phyloP scores from a whole-genome alignment of 2,329 filamentous ascomycete genomes.

The Epichloe scottii region DNA sequence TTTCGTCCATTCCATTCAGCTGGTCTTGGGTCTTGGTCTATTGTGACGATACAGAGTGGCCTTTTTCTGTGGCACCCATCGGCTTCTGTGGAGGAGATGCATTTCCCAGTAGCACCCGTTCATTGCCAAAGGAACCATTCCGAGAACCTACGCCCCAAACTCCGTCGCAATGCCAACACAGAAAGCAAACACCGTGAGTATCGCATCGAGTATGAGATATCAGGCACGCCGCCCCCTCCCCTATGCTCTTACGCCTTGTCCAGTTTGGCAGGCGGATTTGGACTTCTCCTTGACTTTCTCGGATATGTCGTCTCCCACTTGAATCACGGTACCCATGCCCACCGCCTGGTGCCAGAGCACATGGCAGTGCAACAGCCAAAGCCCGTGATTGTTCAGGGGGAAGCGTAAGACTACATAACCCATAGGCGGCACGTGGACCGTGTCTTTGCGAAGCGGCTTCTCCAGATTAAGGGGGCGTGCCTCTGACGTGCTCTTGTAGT shows the following conservation, averaged over 20 bases:
- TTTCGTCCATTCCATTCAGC: too few relatives aligned
- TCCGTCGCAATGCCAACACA: neutral
- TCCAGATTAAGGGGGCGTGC: conserved; percentile 2
- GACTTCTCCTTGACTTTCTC: neutral
- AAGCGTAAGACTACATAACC: conserved; percentile 25
- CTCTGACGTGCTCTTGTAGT: neutral
- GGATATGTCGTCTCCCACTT: conserved; percentile 5
- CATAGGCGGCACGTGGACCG: conserved; percentile 17
- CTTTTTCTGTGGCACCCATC: too few relatives aligned
- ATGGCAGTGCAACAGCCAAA: conserved; percentile 28
- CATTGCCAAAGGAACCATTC: neutral
- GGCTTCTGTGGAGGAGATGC: too few relatives aligned
- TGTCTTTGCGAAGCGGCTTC: conserved; percentile 21
- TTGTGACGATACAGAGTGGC: too few relatives aligned
- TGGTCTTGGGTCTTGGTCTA: too few relatives aligned
- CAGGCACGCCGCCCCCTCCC: neutral
- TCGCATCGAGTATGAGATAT: neutral
- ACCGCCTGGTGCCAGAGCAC: conserved; percentile 24
- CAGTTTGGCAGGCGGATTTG: neutral
- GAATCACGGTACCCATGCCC: conserved; percentile 15
- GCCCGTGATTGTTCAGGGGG: conserved; percentile 21
- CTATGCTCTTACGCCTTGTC: neutral
- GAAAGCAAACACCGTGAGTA: neutral
- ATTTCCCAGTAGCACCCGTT: neutral
- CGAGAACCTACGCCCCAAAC: neutral